Conservation (phyloP, 257 asterid genomes). For the Solanum chiquidenum region DNA sequence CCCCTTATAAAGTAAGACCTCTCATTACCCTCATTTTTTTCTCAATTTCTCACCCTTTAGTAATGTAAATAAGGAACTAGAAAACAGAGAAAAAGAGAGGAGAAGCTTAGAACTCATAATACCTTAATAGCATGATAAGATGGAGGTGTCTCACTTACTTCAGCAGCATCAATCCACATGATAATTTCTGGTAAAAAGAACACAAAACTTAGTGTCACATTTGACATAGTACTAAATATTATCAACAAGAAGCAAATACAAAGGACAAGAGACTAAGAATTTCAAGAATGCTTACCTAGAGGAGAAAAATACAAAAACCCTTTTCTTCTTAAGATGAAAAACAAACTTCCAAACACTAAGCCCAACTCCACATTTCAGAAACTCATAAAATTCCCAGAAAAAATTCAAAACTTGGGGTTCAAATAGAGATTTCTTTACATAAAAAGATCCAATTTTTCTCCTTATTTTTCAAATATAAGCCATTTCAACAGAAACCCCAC, state of each 20-base stretch:
- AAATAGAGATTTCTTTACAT: not conserved
- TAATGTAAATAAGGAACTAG: not conserved
- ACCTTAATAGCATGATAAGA: slow-evolving; percentile 2
- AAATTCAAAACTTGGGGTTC: not conserved
- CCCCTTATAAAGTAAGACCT: not conserved
- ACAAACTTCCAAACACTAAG: not conserved
- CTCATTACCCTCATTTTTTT: not conserved
- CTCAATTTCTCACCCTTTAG: not conserved
- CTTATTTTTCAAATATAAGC: not conserved
- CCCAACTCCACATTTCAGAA: not conserved
- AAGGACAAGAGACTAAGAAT: not conserved
- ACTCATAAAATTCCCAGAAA: not conserved
- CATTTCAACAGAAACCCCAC: not conserved
- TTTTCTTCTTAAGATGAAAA: not conserved
- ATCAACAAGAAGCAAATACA: not conserved
- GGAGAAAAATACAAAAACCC: not conserved
- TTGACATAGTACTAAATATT: not conserved
- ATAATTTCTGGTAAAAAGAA: not conserved
- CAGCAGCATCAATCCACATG: not conserved
- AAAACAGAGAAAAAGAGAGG: not conserved
- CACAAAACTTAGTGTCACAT: not conserved
- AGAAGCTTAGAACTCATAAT: not conserved
- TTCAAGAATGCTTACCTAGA: not conserved
- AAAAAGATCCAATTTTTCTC: not conserved
- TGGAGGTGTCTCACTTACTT: not conserved